phyloP scores from a whole-genome alignment of 2,329 filamentous ascomycete species.

The Annulohypoxylon truncatum region DNA sequence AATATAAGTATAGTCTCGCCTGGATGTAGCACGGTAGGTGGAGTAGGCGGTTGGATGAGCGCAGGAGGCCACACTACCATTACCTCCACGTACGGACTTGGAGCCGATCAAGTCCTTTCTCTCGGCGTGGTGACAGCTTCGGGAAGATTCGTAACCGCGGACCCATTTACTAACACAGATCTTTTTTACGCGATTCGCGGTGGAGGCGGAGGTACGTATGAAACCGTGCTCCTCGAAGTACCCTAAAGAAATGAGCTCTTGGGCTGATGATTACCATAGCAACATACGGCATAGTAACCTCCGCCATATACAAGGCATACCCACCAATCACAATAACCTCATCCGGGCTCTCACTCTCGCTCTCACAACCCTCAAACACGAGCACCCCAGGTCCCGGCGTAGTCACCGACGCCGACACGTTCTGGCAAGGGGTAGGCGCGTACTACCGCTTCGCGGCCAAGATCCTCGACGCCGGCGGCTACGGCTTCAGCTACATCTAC shows the following conservation, averaged over 20 bases:
- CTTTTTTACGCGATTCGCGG: slow-evolving; percentile 67
- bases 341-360: slow-evolving; percentile 40
- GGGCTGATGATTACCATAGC: slow-evolving; percentile 31
- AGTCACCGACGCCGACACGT: slow-evolving; percentile 39
- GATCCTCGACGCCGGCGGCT: slow-evolving; percentile 52
- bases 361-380: slow-evolving; percentile 16
- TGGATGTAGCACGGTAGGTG: slow-evolving; percentile 50
- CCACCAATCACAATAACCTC: slow-evolving; percentile 42
- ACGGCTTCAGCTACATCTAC: slow-evolving; percentile 53
- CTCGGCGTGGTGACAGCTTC: slow-evolving; percentile 61
- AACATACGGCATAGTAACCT: slow-evolving; percentile 49
- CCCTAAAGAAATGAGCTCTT: not conserved
- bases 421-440: slow-evolving; percentile 50
- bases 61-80: slow-evolving; percentile 63
- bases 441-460: slow-evolving; percentile 51
- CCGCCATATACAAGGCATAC: slow-evolving; percentile 49
- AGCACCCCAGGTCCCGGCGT: slow-evolving; percentile 17
- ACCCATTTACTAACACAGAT: slow-evolving; percentile 59
- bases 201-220: slow-evolving; percentile 61
- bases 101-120: slow-evolving; percentile 63
- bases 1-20: slow-evolving; percentile 50
- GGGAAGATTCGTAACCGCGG: slow-evolving; percentile 59
- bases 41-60: slow-evolving; percentile 63
- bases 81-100: slow-evolving; percentile 60
- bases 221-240: not conserved